Conservation (phyloP, 768 basidiomycete species). For the Leucogyrophana mollusca region DNA sequence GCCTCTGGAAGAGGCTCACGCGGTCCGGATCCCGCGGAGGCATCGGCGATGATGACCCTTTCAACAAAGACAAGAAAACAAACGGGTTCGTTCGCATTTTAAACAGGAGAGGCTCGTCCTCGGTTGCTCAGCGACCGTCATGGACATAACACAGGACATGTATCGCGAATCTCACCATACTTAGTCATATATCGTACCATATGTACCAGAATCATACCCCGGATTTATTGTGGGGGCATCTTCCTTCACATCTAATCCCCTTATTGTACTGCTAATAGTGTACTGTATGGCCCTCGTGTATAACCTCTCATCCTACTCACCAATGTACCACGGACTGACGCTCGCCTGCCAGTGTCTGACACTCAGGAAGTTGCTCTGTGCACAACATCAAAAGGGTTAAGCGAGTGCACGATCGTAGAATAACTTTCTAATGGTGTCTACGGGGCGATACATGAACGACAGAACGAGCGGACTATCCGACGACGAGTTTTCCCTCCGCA, state of each 20-base stretch:
- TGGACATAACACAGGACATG: not conserved
- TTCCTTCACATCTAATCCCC: no score
- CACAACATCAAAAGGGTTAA: no score
- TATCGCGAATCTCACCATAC: no score
- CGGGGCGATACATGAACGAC: not conserved
- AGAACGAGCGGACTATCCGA: conserved; percentile 58
- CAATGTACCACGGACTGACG: no score
- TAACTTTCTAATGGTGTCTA: not conserved
- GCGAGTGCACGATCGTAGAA: no score
- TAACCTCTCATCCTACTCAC: no score
- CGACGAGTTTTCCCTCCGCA: conserved; percentile 78
- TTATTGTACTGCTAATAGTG: no score
- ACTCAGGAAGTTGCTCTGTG: no score
- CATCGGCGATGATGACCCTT: conserved; percentile 9
- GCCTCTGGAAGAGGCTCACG: conserved; percentile 24
- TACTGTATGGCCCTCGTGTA: no score
- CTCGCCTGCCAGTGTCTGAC: no score
- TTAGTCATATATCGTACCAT: not conserved
- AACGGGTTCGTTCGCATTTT: conserved; percentile 22
- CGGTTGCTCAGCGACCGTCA: conserved; percentile 3
- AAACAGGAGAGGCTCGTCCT: conserved; percentile 10
- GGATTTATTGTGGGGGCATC: no score
- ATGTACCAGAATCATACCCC: not conserved
- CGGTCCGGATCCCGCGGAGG: conserved; percentile 15
- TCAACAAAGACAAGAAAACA: conserved; percentile 7